These are phyloP conservation scores for Trametes maxima DNA, from an alignment of 768 basidiomycete species.

Conservation along the genomic window DNA sequence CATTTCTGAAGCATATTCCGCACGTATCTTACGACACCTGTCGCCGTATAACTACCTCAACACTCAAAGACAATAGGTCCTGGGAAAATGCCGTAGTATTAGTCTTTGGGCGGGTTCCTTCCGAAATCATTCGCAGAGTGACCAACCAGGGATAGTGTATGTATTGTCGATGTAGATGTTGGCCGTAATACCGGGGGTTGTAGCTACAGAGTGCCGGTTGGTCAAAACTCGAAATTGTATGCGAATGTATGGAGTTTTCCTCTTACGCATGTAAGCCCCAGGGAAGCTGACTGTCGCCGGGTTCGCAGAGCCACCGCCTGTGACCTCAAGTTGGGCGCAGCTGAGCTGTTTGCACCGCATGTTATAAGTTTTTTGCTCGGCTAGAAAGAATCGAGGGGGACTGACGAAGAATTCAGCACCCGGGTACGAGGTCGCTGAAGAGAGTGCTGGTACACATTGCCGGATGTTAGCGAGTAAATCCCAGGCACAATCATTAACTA, in stretches of 20 bases:
- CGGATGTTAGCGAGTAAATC: background rate
- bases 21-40: too few species aligned
- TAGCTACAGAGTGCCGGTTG: constrained; percentile 12
- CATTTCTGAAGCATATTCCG: too few species aligned
- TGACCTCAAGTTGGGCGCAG: constrained; percentile 40
- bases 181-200: constrained; percentile 38
- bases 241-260: background rate
- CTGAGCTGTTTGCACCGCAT: constrained; percentile 31
- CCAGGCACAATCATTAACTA: background rate
- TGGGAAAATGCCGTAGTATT: background rate
- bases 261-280: constrained; percentile 38
- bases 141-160: constrained; percentile 34
- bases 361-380: background rate
- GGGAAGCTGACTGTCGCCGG: constrained; percentile 39
- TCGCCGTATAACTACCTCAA: background rate
- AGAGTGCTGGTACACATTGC: constrained; percentile 40
- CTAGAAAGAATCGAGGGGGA: background rate
- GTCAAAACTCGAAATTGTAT: background rate
- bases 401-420: constrained; percentile 57
- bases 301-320: constrained; percentile 34
- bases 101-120: background rate
- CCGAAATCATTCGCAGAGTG: background rate
- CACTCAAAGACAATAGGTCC: constrained; percentile 21
- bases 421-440: constrained; percentile 47
- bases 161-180: constrained; percentile 32